phyloP scores from a whole-genome alignment of 371 early-diverging fungal genomes.

The Circinella umbellata region DNA sequence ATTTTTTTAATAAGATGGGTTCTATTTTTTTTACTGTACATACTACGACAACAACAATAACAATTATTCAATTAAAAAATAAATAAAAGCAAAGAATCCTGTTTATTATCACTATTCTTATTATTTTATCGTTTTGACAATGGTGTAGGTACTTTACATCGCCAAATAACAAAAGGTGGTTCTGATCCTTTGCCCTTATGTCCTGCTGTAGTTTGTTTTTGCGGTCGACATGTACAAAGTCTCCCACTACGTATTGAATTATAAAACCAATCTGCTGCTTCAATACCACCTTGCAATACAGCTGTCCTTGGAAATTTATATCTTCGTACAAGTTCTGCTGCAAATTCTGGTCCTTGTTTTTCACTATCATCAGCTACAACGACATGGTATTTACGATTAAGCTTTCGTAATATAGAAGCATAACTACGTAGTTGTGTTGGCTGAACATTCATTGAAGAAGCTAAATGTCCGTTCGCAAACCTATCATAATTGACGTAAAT shows the following conservation, averaged over 20 bases:
- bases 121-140: constrained; percentile 28
- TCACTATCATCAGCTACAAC: constrained; percentile 55
- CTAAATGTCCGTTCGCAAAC: constrained; percentile 62
- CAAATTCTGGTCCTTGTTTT: constrained; percentile 59
- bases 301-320: constrained; percentile 53
- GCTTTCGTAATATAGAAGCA: constrained; percentile 51
- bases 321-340: constrained; percentile 53
- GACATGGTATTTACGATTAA: constrained; percentile 64
- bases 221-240: constrained; percentile 49
- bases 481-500: constrained; percentile 25
- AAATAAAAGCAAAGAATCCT: no score
- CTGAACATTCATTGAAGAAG: constrained; percentile 61
- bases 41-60: no score
- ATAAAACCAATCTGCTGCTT: constrained; percentile 44
- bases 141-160: constrained; percentile 47
- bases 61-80: no score
- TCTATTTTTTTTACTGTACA: no score
- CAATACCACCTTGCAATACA: constrained; percentile 63
- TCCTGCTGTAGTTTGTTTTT: constrained; percentile 50
- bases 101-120: not conserved
- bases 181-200: constrained; percentile 55
- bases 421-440: constrained; percentile 51
- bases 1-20: no score
- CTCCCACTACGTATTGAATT: constrained; percentile 1
- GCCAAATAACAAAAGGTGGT: constrained; percentile 56